phyloP scores from a whole-genome alignment of 176 grass and related monocot genomes.

The Musa beccarii region DNA sequence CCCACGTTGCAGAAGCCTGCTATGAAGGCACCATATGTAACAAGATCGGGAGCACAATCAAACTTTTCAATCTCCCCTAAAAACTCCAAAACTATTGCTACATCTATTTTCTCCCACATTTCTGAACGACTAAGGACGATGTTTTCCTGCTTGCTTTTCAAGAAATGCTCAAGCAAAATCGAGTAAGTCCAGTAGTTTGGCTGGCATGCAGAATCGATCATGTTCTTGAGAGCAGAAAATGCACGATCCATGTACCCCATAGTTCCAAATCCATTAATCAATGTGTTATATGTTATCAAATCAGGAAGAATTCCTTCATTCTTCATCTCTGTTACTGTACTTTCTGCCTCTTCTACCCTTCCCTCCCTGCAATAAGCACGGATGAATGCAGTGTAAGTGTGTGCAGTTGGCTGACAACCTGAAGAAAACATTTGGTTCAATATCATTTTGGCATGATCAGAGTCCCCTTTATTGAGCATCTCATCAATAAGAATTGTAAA shows the following conservation, averaged over 20 bases:
- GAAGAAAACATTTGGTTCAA: constrained; percentile 43
- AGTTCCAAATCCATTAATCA: constrained; percentile 36
- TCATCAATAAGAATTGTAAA: constrained; percentile 56
- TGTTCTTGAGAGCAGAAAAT: constrained; percentile 36
- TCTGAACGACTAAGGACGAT: neutral
- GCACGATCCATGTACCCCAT: constrained; percentile 39
- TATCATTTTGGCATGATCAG: constrained; percentile 32
- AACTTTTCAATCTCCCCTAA: constrained; percentile 34
- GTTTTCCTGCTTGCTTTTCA: constrained; percentile 23
- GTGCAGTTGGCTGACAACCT: constrained; percentile 38
- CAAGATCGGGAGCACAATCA: constrained; percentile 13
- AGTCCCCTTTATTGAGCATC: constrained; percentile 40
- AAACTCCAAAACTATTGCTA: constrained; percentile 36
- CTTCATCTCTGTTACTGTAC: constrained; percentile 35
- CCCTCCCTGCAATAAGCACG: constrained; percentile 44
- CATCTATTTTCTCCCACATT: constrained; percentile 39
- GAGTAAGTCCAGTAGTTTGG: constrained; percentile 42
- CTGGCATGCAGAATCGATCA: constrained; percentile 36
- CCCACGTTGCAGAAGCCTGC: constrained; percentile 35
- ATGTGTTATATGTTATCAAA: constrained; percentile 44
- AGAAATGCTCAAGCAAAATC: constrained; percentile 46
- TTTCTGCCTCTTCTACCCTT: constrained; percentile 39
- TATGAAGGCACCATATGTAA: constrained; percentile 35
- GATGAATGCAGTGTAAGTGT: constrained; percentile 46
- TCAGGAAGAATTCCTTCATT: constrained; percentile 29